Evolutionary conservation across 768 basidiomycete genomes (phyloP), one percentile per base, ranked within the genome.

Genomic region (Symmetrospora coprosmae): DNA sequence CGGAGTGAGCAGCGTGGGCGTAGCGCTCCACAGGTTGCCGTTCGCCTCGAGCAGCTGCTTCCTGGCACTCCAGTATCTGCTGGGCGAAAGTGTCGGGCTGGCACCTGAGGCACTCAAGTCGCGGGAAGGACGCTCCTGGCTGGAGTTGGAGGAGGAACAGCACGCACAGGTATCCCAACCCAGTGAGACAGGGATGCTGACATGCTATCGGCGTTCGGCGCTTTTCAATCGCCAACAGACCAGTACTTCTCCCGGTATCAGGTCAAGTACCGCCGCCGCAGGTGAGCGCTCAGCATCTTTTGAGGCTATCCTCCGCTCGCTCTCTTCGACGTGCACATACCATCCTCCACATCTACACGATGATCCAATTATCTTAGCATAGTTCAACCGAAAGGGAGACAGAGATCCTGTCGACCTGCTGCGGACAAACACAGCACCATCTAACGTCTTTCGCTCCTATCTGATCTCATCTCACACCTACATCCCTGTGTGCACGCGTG

Each of bases 191-290:
- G n/a, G n/a, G n/a, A n/a, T n/a, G n/a, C n/a, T n/a, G n/a, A n/a
- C n/a, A n/a, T n/a, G n/a, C n/a, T n/a, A n/a, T n/a, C n/a, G n/a
- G n/a, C n/a, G n/a, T n/a, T n/a, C n/a, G n/a, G n/a, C n/a, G n/a
- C n/a, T n/a, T n/a, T n/a, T n/a, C n/a, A n/a, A n/a, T n/a, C 27
- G 19, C 27, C 55, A 49, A 38, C 52, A 56, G 19, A 60, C 30
- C 28, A 19, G 39, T 60, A 59, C 60, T 66, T 40, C 21, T 63
- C 64, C 49, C 83, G 91, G 65, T 94, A 85, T 80, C 89, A 94
- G 78, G 91, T 97, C 71, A 97, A 97, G 79, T 94, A 94, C 76
- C 86, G 92, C 73, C 79, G 94, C 72, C 79, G 94, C 28, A 30
- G 62, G 62, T 65, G 13, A 56, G 40, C 50, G 31, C 27, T 40